phyloP scores from a whole-genome alignment of 23 red algal species.

The Gracilaria vermiculophylla region DNA sequence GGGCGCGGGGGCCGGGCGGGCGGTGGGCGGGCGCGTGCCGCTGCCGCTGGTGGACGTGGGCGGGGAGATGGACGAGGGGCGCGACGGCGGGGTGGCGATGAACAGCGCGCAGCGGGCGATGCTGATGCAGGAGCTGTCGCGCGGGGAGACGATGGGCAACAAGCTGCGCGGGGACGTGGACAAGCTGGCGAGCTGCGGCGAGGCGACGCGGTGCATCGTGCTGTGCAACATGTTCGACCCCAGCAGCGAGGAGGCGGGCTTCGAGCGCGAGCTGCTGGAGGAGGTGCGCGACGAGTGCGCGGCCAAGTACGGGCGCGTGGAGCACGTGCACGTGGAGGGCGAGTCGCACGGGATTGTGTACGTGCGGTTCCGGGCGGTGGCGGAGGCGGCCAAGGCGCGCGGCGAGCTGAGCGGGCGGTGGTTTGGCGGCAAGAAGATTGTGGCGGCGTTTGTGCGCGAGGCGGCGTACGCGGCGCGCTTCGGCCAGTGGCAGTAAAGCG shows the following conservation, averaged over 20 bases:
- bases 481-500: neutral
- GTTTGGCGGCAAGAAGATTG: constrained; percentile 77
- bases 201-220: constrained; percentile 51
- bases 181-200: constrained; percentile 9
- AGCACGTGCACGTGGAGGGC: constrained; percentile 70
- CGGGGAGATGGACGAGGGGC: constrained; percentile 78
- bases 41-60: constrained; percentile 35
- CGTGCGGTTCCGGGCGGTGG: constrained; percentile 39
- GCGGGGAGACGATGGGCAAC: constrained; percentile 58
- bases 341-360: constrained; percentile 74
- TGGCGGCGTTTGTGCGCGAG: constrained; percentile 51
- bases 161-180: neutral
- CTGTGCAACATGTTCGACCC: constrained; percentile 83
- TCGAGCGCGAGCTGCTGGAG: constrained; percentile 73
- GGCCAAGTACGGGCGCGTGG: constrained; percentile 67
- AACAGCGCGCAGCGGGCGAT: constrained; percentile 63
- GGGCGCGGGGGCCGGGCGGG: neutral
- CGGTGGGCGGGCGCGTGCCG: constrained; percentile 7
- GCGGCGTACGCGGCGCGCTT: constrained; percentile 50
- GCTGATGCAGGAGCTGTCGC: constrained; percentile 81
- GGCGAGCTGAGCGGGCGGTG: constrained; percentile 64
- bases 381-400: constrained; percentile 35
- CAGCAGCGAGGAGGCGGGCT: constrained; percentile 57
- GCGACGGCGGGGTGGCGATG: constrained; percentile 60
- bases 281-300: constrained; percentile 78